Base-by-base conservation (phyloP, 1,284 basidiomycete species). In the Ganoderma multipileum region DNA sequence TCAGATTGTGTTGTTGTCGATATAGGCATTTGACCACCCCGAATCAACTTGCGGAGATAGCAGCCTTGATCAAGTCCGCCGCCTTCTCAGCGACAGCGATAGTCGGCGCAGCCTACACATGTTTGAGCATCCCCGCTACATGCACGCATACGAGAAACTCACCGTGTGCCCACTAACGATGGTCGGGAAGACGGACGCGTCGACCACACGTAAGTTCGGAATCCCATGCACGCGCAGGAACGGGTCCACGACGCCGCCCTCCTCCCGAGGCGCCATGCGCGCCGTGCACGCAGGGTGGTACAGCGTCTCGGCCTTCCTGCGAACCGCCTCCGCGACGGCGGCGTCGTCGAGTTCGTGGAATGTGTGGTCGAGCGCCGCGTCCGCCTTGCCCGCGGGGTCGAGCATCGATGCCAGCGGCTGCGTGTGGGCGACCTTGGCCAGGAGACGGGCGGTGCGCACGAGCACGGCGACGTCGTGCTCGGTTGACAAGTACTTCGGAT, bases 151-250 rank as follows among this genome's bases (percentile, higher is more conserved):
- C 38, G 1, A 9, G 8, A 11, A 30, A 81, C 86, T 72, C 65
- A 89, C 89, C 70, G 89, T 89, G 74, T 91, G 90, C 28, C 89
- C 89, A 50, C 88, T 85, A 11, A 88, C 80, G 67, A 90, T 83
- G 63, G 79, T 83, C 20, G 89, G 87, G 73, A 87, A 90, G 14
- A 89, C 77, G 39, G 84, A 87, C 63, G 87, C 89, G 76, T 92
- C 91, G 63, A 82, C 89, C 26, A 91, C 83, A 50, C 89, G 80
- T 73, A 90, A 79, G 20, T 78, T 77, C 66, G 71, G 70, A n/a
- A 83, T 71, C 1, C 82, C 82, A 64, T 83, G 75, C 65, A 84
- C 82, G 47, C 78, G 72, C 68, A 84, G 70, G 61, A 69, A 73
- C 33, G 80, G 75, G 61, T 84, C 82, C 18, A 83, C 81, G 18